Evolutionary conservation across 768 basidiomycete species (phyloP).

Genomic region (Mycena amicta): DNA sequence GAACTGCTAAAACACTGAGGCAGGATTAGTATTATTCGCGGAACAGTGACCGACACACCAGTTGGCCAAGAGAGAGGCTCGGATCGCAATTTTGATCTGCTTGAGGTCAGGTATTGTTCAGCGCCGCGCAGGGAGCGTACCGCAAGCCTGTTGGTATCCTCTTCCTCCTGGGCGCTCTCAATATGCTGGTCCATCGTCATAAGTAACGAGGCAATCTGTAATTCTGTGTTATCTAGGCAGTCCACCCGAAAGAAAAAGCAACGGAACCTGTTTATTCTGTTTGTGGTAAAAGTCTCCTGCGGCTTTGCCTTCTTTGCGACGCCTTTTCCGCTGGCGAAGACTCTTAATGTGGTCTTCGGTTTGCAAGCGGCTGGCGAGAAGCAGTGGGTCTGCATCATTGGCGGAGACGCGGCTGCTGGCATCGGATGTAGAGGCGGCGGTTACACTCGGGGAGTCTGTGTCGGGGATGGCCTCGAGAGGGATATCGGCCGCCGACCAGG

Average conservation of each 20-base stretch:
- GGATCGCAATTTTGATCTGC: slow-evolving; percentile 60
- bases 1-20: slow-evolving; percentile 8
- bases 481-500: neutral
- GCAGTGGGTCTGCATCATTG: slow-evolving; percentile 11
- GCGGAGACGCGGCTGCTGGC: slow-evolving; percentile 5
- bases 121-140: slow-evolving; percentile 28
- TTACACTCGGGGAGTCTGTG: neutral
- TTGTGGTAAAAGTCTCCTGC: slow-evolving; percentile 29
- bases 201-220: slow-evolving; percentile 51
- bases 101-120: neutral
- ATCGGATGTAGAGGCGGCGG: neutral
- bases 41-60: slow-evolving; percentile 39
- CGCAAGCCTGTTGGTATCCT: slow-evolving; percentile 44
- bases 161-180: slow-evolving; percentile 51
- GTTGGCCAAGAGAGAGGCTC: slow-evolving; percentile 53
- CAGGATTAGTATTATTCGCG: neutral
- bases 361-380: slow-evolving; percentile 21
- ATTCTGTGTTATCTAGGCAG: neutral
- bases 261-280: slow-evolving; percentile 31
- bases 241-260: neutral
- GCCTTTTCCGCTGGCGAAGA: slow-evolving; percentile 33
- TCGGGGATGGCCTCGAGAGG: neutral
- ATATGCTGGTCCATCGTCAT: slow-evolving; percentile 62
- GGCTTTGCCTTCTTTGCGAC: slow-evolving; percentile 40
- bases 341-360: slow-evolving; percentile 10